A percentile compares a stretch with the other conserved stretches of the same genome.
phyloP scores from a whole-genome alignment of 176 grass and related monocot species.

The Typha latifolia region DNA sequence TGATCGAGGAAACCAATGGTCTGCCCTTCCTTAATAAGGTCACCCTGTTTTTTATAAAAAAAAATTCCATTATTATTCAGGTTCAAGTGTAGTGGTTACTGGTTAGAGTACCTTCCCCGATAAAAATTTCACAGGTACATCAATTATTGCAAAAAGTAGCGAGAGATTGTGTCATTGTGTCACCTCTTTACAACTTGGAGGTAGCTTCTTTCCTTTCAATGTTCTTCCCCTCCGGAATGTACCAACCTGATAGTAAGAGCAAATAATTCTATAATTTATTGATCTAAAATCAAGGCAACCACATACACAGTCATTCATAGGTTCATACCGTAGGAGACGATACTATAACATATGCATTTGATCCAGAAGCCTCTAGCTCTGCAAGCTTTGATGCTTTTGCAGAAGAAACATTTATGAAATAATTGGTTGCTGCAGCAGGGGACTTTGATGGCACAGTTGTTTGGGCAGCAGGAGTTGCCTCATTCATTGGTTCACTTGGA shows the following conservation, averaged over 20 bases:
- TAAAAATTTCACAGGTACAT: too few species aligned
- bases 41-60: conserved; percentile 25
- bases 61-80: neutral
- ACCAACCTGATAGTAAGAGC: conserved; percentile 26
- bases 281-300: neutral
- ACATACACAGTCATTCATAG: neutral
- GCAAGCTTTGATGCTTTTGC: conserved; percentile 24
- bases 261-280: conserved; percentile 1
- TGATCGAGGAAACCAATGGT: conserved; percentile 34
- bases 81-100: too few species aligned
- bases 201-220: conserved; percentile 21
- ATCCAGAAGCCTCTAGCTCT: conserved; percentile 15
- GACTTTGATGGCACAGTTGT: neutral
- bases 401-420: conserved; percentile 22
- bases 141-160: neutral
- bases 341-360: conserved; percentile 23
- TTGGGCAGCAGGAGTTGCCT: neutral
- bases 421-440: conserved; percentile 11
- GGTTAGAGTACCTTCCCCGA: too few species aligned
- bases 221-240: conserved; percentile 32
- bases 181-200: conserved; percentile 38
- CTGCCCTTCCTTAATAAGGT: conserved; percentile 37
- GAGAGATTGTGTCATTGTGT: neutral
- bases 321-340: conserved; percentile 33
- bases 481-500: conserved; percentile 20